Evolutionary conservation across 306 rosid species (phyloP).

Genomic region (Morella rubra): DNA sequence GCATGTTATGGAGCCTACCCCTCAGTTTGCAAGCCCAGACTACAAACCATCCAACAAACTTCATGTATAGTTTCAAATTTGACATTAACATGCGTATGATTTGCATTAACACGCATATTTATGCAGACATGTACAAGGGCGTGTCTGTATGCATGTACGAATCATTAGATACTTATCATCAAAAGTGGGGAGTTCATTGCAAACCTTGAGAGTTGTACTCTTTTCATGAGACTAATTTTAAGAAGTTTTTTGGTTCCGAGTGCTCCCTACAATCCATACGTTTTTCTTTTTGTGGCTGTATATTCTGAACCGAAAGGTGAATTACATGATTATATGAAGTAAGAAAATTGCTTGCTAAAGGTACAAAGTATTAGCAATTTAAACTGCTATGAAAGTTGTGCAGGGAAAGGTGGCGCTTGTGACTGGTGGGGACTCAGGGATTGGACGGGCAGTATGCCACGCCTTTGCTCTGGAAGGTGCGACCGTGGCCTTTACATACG

Average conservation of each 20-base stretch:
- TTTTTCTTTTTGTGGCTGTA: too few species aligned
- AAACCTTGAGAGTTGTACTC: too few species aligned
- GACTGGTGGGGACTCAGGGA: constrained; percentile 82
- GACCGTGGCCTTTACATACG: constrained; percentile 70
- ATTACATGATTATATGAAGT: too few species aligned
- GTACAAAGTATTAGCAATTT: too few species aligned
- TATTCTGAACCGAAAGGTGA: too few species aligned
- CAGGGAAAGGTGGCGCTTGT: constrained; percentile 84
- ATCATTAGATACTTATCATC: too few species aligned
- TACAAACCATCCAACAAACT: constrained; percentile 78
- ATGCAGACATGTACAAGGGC: background rate
- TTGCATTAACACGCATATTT: too few species aligned
- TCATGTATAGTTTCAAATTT: constrained; percentile 28
- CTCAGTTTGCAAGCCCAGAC: constrained; percentile 55
- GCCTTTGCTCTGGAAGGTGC: constrained; percentile 77
- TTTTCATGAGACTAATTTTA: too few species aligned
- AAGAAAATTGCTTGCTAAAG: too few species aligned
- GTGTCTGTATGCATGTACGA: background rate
- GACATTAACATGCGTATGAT: background rate
- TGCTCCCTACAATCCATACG: too few species aligned
- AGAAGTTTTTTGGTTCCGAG: too few species aligned
- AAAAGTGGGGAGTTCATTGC: too few species aligned
- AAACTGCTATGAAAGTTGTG: background rate
- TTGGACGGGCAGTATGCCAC: constrained; percentile 69
- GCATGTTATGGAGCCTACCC: constrained; percentile 69